These are phyloP conservation scores for Turritis glabra DNA, from an alignment of 345 rosid genomes.

Conservation along the genomic window DNA sequence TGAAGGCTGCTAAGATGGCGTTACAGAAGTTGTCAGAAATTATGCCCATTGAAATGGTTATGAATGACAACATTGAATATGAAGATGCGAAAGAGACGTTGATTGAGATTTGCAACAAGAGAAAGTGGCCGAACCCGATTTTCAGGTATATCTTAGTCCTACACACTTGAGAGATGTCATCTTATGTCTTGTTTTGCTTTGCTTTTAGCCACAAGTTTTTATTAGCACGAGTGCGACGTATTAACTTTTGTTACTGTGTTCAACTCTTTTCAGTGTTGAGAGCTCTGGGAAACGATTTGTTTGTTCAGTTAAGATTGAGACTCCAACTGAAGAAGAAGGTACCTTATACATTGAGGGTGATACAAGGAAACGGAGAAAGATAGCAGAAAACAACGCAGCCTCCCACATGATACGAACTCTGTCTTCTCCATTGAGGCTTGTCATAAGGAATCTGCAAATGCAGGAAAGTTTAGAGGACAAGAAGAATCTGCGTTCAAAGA, in stretches of 20 bases:
- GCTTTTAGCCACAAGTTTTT: too few relatives aligned
- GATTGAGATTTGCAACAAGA: slow-evolving; percentile 26
- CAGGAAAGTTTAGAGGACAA: background rate
- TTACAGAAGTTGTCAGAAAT: slow-evolving; percentile 40
- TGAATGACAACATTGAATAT: background rate
- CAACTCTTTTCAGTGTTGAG: background rate
- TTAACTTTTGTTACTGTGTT: background rate
- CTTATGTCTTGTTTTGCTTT: too few relatives aligned
- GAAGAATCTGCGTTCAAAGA: too few relatives aligned
- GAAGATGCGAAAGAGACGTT: background rate
- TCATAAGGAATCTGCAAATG: background rate
- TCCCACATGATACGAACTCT: background rate
- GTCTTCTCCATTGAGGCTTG: background rate
- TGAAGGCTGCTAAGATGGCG: slow-evolving; percentile 51
- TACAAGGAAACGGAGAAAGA: background rate
- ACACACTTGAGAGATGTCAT: too few relatives aligned
- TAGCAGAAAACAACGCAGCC: background rate
- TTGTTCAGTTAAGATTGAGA: background rate
- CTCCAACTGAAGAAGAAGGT: background rate
- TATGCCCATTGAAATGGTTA: slow-evolving; percentile 10
- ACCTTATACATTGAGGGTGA: background rate
- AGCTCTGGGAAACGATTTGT: background rate
- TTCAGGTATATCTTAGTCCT: slow-evolving; percentile 43
- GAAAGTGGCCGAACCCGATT: slow-evolving; percentile 55
- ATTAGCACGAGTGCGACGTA: too few relatives aligned